Conservation (phyloP, 2,329 filamentous ascomycete species). For the Venturia pyrina region DNA sequence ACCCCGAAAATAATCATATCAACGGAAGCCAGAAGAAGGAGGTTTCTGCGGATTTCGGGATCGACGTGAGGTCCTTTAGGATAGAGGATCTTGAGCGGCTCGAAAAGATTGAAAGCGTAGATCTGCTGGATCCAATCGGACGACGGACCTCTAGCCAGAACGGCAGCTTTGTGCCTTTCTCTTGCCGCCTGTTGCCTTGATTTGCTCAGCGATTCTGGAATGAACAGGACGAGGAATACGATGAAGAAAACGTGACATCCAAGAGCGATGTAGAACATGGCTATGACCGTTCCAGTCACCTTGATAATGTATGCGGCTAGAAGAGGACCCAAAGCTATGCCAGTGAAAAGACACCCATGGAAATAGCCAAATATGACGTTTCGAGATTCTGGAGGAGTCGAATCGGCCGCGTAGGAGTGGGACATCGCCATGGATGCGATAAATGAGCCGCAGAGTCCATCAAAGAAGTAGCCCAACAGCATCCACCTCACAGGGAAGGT, state of each 20-base stretch:
- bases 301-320: conserved; percentile 72
- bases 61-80: conserved; percentile 57
- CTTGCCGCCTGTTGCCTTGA: conserved; percentile 60
- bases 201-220: conserved; percentile 78
- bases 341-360: conserved; percentile 77
- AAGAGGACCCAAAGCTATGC: conserved; percentile 80
- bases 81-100: conserved; percentile 66
- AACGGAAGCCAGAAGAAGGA: conserved; percentile 69
- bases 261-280: conserved; percentile 76
- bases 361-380: conserved; percentile 82
- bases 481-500: conserved; percentile 67
- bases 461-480: conserved; percentile 63
- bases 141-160: conserved; percentile 25
- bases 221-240: conserved; percentile 55
- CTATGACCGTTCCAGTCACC: conserved; percentile 61
- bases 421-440: conserved; percentile 69
- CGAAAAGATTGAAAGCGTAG: conserved; percentile 54
- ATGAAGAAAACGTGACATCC: conserved; percentile 66
- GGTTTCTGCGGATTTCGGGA: conserved; percentile 59
- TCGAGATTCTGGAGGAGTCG: conserved; percentile 67
- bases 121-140: conserved; percentile 35
- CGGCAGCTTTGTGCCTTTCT: conserved; percentile 49
- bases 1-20: conserved; percentile 77
- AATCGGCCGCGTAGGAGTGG: conserved; percentile 84
- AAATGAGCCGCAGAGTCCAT: conserved; percentile 82